A percentile compares a stretch with the other conserved stretches of the same genome.
Conservation (phyloP, 495 filamentous ascomycete genomes). For the Penicillium crystallinum region DNA sequence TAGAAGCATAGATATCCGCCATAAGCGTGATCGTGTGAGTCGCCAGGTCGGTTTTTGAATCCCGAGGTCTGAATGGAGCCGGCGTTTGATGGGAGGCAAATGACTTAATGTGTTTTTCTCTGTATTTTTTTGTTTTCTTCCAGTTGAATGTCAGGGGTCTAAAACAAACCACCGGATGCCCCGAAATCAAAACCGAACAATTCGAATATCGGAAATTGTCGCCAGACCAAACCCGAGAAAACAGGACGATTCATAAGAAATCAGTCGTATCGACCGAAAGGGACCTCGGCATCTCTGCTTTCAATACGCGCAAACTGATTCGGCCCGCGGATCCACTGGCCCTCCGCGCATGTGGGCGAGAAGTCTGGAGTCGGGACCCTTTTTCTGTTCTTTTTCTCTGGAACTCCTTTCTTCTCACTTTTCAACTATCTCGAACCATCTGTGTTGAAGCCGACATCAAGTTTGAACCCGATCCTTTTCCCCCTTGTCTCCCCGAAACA, state of each 20-base stretch:
- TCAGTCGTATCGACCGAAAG: neutral
- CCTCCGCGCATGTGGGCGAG: constrained; percentile 28
- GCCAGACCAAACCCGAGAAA: neutral
- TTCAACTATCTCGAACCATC: neutral
- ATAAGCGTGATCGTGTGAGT: neutral
- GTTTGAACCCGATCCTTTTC: neutral
- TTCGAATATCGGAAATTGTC: neutral
- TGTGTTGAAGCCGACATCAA: neutral
- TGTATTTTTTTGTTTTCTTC: too few relatives aligned
- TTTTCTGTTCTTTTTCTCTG: constrained; percentile 9
- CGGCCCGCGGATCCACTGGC: constrained; percentile 32
- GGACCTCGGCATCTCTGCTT: constrained; percentile 33
- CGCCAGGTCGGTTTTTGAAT: constrained; percentile 12
- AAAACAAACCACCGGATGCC: neutral
- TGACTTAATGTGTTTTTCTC: too few relatives aligned
- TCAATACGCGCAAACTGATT: constrained; percentile 22
- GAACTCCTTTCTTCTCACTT: neutral
- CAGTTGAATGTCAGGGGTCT: too few relatives aligned
- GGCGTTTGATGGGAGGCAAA: constrained; percentile 13
- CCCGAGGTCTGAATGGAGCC: constrained; percentile 19
- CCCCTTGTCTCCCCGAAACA: neutral
- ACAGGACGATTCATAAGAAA: neutral
- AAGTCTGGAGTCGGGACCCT: constrained; percentile 15
- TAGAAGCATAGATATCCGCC: neutral
- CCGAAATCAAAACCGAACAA: neutral